These are phyloP conservation scores for Debaryomyces nepalensis DNA, from an alignment of 1,139 yeast species.

Conservation along the genomic window DNA sequence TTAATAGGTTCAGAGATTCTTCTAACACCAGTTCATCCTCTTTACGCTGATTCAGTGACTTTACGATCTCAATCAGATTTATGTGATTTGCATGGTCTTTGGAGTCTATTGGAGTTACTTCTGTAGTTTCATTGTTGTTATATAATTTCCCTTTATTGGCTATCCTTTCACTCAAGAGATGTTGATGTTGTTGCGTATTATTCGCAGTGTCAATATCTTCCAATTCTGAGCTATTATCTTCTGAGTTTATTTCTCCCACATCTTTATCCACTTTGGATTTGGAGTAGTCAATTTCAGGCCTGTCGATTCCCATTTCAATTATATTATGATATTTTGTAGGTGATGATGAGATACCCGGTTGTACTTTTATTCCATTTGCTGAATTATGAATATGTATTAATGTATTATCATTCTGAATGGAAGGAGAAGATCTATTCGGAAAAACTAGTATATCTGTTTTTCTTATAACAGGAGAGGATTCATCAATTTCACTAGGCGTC, in stretches of 20 bases:
- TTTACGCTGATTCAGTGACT: background rate
- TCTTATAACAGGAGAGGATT: slow-evolving; percentile 17
- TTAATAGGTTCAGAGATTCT: slow-evolving; percentile 27
- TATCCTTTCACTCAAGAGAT: background rate
- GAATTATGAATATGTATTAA: background rate
- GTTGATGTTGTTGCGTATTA: background rate
- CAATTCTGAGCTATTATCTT: slow-evolving; percentile 9
- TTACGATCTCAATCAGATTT: too few relatives aligned
- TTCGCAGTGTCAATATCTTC: slow-evolving; percentile 12
- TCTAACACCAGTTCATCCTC: slow-evolving; percentile 19
- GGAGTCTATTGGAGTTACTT: too few relatives aligned
- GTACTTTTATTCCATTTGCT: slow-evolving; percentile 6
- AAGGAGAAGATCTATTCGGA: slow-evolving; percentile 11
- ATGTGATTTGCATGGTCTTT: too few relatives aligned
- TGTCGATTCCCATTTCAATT: background rate
- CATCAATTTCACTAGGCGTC: slow-evolving; percentile 19
- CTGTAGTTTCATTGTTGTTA: too few relatives aligned
- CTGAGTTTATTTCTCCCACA: slow-evolving; percentile 5
- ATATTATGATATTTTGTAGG: slow-evolving; percentile 6
- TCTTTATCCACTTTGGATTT: background rate
- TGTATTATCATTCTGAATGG: slow-evolving; percentile 1
- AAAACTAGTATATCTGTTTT: slow-evolving; percentile 14
- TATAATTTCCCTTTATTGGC: too few relatives aligned
- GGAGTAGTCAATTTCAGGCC: background rate
- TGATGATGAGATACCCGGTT: slow-evolving; percentile 3